Evolutionary conservation across 1,139 yeast genomes (phyloP).

Genomic region (Candida buenavistaensis): DNA sequence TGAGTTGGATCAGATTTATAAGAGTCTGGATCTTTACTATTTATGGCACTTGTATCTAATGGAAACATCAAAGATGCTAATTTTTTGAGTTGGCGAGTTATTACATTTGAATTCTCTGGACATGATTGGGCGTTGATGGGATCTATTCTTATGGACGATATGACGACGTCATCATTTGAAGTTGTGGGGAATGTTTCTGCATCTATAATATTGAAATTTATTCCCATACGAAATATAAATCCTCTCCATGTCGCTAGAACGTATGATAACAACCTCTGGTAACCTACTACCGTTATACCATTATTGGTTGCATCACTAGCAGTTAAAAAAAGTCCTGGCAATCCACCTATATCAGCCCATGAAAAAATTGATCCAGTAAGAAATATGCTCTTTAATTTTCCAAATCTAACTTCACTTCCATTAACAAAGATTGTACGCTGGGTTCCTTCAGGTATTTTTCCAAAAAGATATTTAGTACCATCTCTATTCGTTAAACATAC

Average conservation of each 20-base stretch:
- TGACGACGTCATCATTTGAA: slow-evolving; percentile 52
- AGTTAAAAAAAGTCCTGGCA: slow-evolving; percentile 86
- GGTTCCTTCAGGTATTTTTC: slow-evolving; percentile 82
- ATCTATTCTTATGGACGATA: slow-evolving; percentile 50
- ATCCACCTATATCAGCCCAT: slow-evolving; percentile 82
- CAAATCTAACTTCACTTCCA: slow-evolving; percentile 53
- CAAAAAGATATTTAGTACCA: slow-evolving; percentile 70
- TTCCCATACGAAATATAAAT: slow-evolving; percentile 83
- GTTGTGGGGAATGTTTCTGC: slow-evolving; percentile 35
- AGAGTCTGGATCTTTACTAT: slow-evolving; percentile 38
- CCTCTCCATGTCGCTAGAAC: slow-evolving; percentile 80
- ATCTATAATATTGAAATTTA: slow-evolving; percentile 50
- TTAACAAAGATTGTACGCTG: slow-evolving; percentile 59
- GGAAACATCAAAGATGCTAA: slow-evolving; percentile 53
- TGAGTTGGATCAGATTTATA: slow-evolving; percentile 43
- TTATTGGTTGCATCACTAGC: slow-evolving; percentile 78
- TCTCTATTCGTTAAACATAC: slow-evolving; percentile 49
- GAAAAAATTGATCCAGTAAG: slow-evolving; percentile 65
- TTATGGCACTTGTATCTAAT: slow-evolving; percentile 36
- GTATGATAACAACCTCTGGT: slow-evolving; percentile 45
- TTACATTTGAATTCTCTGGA: neutral
- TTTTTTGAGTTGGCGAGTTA: slow-evolving; percentile 28
- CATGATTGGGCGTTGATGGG: slow-evolving; percentile 1
- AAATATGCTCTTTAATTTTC: slow-evolving; percentile 63
- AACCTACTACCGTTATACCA: slow-evolving; percentile 39